A percentile compares a stretch with the other conserved stretches of the same genome.
Conservation (phyloP, 768 basidiomycete genomes). For the Naganishia onofrii region DNA sequence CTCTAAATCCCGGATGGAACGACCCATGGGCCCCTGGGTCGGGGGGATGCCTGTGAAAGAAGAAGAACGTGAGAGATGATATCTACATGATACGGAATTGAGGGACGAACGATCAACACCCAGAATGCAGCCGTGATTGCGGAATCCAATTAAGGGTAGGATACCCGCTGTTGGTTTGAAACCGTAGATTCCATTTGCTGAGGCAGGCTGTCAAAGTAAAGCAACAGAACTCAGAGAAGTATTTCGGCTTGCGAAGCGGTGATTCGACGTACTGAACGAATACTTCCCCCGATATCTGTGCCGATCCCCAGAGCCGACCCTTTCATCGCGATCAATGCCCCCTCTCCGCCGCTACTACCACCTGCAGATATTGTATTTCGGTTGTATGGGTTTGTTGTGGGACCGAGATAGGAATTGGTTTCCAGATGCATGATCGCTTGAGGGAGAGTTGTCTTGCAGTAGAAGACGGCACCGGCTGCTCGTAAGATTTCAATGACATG, state of each 20-base stretch:
- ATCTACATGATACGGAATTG: neutral
- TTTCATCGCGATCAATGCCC: conserved; percentile 65
- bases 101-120: conserved; percentile 9
- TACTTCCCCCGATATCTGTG: conserved; percentile 72
- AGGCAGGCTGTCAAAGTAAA: conserved; percentile 56
- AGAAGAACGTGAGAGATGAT: neutral
- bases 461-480: conserved; percentile 57
- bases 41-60: neutral
- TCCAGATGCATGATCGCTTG: conserved; percentile 64
- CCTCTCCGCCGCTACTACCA: conserved; percentile 83
- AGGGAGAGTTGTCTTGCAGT: conserved; percentile 57
- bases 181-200: conserved; percentile 65
- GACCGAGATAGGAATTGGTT: conserved; percentile 71
- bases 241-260: neutral
- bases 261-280: conserved; percentile 52
- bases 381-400: conserved; percentile 74
- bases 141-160: neutral
- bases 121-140: conserved; percentile 11
- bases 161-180: conserved; percentile 52
- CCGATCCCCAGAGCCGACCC: conserved; percentile 65
- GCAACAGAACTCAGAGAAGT: neutral
- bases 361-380: conserved; percentile 65
- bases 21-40: conserved; percentile 4
- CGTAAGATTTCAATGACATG: conserved; percentile 8
- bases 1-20: neutral